Percentiles rank a stretch among this genome's conserved stretches.
phyloP scores from a whole-genome alignment of 208 protist genomes.

The Trypanosomatidae sp. region DNA sequence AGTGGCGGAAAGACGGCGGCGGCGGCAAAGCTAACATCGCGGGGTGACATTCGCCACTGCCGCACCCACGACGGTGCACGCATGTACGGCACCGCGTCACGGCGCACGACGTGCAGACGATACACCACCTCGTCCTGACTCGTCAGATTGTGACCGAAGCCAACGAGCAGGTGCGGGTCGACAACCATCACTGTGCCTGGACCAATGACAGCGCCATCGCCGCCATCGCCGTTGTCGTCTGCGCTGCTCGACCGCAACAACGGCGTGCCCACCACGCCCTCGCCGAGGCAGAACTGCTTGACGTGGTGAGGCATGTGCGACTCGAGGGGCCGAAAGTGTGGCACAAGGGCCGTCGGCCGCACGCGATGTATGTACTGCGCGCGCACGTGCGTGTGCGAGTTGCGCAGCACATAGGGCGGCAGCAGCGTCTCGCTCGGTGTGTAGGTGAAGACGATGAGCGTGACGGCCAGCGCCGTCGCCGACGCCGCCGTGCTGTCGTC shows the following conservation, averaged over 20 bases:
- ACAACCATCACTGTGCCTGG: constrained; percentile 59
- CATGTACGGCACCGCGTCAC: constrained; percentile 31
- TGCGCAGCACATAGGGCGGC: constrained; percentile 38
- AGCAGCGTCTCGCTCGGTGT: constrained; percentile 24
- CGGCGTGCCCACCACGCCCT: constrained; percentile 17
- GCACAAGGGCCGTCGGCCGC: constrained; percentile 17
- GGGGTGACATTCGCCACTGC: constrained; percentile 54
- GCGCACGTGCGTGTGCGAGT: constrained; percentile 53
- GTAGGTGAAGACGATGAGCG: constrained; percentile 68
- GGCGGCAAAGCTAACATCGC: constrained; percentile 58
- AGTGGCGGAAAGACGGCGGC: constrained; percentile 67
- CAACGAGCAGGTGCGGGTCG: constrained; percentile 77
- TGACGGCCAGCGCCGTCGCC: constrained; percentile 24
- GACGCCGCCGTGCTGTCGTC: no score
- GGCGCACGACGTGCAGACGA: constrained; percentile 43
- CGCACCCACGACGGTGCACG: constrained; percentile 63
- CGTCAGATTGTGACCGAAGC: constrained; percentile 53
- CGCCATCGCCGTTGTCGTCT: not conserved
- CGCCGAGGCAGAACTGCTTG: constrained; percentile 57
- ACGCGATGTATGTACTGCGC: constrained; percentile 45
- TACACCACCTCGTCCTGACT: constrained; percentile 36
- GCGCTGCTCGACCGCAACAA: constrained; percentile 3
- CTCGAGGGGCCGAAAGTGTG: constrained; percentile 46
- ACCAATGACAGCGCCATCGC: constrained; percentile 7
- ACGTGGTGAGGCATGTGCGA: constrained; percentile 57